Base-by-base conservation (phyloP, 148 eudicot genomes). In the Linanthus parryae region DNA sequence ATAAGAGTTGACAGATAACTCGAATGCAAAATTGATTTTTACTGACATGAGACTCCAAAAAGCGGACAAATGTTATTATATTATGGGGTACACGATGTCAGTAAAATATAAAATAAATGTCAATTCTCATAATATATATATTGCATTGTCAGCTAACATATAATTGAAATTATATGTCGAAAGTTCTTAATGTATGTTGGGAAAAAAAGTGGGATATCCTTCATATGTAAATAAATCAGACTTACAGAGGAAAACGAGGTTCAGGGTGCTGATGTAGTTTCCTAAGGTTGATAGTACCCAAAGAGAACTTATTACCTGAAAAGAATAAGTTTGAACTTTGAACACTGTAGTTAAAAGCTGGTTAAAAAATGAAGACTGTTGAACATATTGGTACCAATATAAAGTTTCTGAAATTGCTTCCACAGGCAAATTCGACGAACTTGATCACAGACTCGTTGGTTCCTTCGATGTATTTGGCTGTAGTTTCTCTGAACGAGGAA, bases 191-290 rank as follows among this genome's bases (percentile, higher is more conserved):
- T n/a, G n/a, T n/a, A n/a, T n/a, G n/a, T n/a, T n/a, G n/a, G n/a
- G n/a, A n/a, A n/a, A n/a, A n/a, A n/a, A n/a, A n/a, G n/a, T n/a
- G n/a, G n/a, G n/a, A n/a, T n/a, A n/a, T n/a, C n/a, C n/a, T n/a
- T n/a, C n/a, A n/a, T n/a, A n/a, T n/a, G n/a, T n/a, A n/a, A n/a
- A n/a, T n/a, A n/a, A n/a, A n/a, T n/a, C n/a, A n/a, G n/a, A n/a
- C n/a, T n/a, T n/a, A n/a, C n/a, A n/a, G n/a, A 69, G 35, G 46
- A 72, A 83, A 13, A 83, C 45, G 62, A 83, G 81, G 57, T 79
- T 79, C 48, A 80, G 19, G 43, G 68, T 60, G 47, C 76, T 73
- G 42, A 79, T 41, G 35, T 69, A 77, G 66, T 69, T 79, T 37
- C 85, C 85, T 28, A 74, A 17, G 34, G 57, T 8, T 34, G 85